A percentile compares a stretch with the other conserved stretches of the same genome.
These are phyloP conservation scores for Alternaria dauci DNA, from an alignment of 2,329 filamentous ascomycete species.

Conservation along the genomic window DNA sequence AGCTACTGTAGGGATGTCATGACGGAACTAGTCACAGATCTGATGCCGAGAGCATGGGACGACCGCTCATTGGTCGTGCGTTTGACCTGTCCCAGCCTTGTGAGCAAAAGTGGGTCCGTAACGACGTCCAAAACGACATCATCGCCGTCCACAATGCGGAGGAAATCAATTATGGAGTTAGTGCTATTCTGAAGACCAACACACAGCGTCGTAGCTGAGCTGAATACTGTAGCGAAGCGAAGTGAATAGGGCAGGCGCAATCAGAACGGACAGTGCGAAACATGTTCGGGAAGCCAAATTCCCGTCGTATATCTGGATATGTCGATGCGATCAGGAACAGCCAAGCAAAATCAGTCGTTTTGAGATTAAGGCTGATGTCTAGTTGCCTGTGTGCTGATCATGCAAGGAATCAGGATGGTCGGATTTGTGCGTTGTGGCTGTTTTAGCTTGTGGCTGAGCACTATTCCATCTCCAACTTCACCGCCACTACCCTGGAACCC, in stretches of 20 bases:
- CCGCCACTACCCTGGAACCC: conserved; percentile 16
- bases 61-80: conserved; percentile 22
- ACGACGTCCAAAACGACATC: background rate
- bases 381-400: conserved; percentile 1
- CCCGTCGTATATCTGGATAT: conserved; percentile 25
- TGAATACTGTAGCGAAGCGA: conserved; percentile 6
- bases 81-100: background rate
- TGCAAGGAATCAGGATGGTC: conserved; percentile 6
- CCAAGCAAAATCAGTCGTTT: conserved; percentile 18
- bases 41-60: conserved; percentile 10
- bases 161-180: background rate
- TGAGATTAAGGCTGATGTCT: conserved; percentile 27
- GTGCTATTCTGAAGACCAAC: conserved; percentile 5
- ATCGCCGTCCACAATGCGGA: conserved; percentile 1
- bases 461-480: conserved; percentile 17
- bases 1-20: conserved; percentile 9
- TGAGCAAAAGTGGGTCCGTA: conserved; percentile 15
- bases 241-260: conserved; percentile 16
- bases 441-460: conserved; percentile 24
- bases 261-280: conserved; percentile 15
- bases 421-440: conserved; percentile 17
- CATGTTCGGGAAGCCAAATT: conserved; percentile 26
- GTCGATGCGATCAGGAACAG: conserved; percentile 15
- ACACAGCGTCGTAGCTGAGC: conserved; percentile 25
- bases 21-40: conserved; percentile 17